phyloP scores from a whole-genome alignment of 345 rosid genomes.

The Dipteronia sinensis region DNA sequence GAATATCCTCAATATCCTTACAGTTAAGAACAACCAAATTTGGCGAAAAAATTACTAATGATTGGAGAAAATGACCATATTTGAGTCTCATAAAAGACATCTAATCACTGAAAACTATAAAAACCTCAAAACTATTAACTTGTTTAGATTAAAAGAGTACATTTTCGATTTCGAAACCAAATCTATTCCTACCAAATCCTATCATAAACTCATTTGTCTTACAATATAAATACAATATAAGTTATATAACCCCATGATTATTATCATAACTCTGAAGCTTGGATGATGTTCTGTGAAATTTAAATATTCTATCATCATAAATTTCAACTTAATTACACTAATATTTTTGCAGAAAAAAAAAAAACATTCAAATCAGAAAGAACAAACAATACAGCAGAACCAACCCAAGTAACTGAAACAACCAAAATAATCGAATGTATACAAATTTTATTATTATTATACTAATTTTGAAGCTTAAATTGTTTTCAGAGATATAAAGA shows the following conservation, averaged over 20 bases:
- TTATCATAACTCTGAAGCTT: neutral
- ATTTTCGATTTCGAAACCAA: neutral
- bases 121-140: neutral
- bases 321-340: too few species aligned
- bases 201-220: neutral
- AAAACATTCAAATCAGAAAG: too few species aligned
- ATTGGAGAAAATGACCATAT: too few species aligned
- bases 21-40: neutral
- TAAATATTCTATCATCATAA: too few species aligned
- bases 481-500: too few species aligned
- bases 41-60: neutral
- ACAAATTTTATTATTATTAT: too few species aligned
- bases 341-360: too few species aligned
- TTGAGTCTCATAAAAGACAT: too few species aligned
- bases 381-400: too few species aligned
- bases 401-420: too few species aligned
- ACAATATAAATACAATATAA: neutral
- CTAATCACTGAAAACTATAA: neutral
- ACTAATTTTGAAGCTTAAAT: too few species aligned
- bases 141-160: neutral
- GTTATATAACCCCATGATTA: neutral
- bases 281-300: neutral
- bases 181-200: neutral
- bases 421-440: too few species aligned
- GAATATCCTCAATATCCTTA: neutral